These are phyloP conservation scores for Podaxis sp. DNA, from an alignment of 768 basidiomycete species.

Conservation along the genomic window DNA sequence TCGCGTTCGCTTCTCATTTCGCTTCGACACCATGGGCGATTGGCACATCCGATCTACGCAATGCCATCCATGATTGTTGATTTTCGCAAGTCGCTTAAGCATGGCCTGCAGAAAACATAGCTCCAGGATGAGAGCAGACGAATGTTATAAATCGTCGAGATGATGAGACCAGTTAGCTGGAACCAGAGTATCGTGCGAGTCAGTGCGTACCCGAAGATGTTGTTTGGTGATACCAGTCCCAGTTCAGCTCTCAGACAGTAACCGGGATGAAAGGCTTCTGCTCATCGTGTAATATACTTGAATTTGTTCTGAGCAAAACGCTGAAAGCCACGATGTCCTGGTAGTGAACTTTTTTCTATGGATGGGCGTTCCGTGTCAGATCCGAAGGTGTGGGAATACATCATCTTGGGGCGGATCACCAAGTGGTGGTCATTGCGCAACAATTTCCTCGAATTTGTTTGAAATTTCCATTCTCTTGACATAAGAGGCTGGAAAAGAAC, in stretches of 20 bases:
- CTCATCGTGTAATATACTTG: background rate
- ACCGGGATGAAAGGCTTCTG: background rate
- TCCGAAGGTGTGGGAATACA: no score
- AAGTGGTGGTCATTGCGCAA: no score
- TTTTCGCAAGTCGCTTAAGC: background rate
- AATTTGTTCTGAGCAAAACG: no score
- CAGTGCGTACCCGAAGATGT: background rate
- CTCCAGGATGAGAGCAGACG: background rate
- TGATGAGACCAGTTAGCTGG: background rate
- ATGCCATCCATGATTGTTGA: background rate
- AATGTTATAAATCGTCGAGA: background rate
- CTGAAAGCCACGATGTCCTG: no score
- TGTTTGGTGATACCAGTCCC: background rate
- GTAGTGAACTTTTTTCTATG: no score
- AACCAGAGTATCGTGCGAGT: background rate
- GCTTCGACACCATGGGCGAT: background rate
- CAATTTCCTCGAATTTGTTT: no score
- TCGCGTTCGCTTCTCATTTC: background rate
- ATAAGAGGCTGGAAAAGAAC: no score
- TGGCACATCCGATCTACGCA: background rate
- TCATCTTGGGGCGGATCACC: no score
- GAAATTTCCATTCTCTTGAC: no score
- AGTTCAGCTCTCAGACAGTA: background rate
- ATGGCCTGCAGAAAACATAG: background rate
- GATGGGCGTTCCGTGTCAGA: no score